A percentile compares a stretch with the other conserved stretches of the same genome.
phyloP scores from a whole-genome alignment of 192 early-diverging fungal species.

The Borealophlyctis nickersoniae region DNA sequence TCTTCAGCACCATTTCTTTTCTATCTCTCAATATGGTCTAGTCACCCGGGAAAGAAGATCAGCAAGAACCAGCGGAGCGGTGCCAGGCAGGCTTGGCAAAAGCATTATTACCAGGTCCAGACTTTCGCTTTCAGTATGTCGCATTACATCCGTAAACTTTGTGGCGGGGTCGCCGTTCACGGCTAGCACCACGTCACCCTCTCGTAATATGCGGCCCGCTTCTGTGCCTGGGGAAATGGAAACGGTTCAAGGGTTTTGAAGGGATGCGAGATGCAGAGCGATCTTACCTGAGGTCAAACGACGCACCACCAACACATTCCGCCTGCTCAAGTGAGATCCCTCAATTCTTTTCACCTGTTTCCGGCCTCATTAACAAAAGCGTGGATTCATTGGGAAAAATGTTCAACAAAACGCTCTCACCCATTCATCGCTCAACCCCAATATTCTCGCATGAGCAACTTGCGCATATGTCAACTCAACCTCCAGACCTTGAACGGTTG shows the following conservation, averaged over 20 bases:
- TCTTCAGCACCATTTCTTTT: background rate
- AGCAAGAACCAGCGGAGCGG: too few species aligned
- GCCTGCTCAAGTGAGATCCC: constrained; percentile 24
- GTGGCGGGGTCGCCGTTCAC: constrained; percentile 19
- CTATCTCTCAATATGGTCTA: constrained; percentile 16
- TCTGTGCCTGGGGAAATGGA: constrained; percentile 7
- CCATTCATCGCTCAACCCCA: constrained; percentile 48
- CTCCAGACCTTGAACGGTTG: constrained; percentile 19
- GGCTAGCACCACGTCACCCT: constrained; percentile 21
- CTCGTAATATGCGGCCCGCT: constrained; percentile 7
- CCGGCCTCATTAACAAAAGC: background rate
- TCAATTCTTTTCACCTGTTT: constrained; percentile 31
- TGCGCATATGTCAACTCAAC: constrained; percentile 43
- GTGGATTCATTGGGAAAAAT: too few species aligned
- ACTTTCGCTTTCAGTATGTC: background rate
- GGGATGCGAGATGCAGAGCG: background rate
- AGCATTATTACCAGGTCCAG: constrained; percentile 6
- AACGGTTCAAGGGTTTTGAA: background rate
- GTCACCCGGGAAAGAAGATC: constrained; percentile 1
- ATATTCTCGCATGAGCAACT: constrained; percentile 43
- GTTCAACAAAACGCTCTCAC: constrained; percentile 10
- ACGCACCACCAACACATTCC: constrained; percentile 38
- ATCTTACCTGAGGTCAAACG: constrained; percentile 20
- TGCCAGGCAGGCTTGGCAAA: too few species aligned
- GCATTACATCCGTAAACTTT: constrained; percentile 18